These are phyloP conservation scores for Asterionellopsis glacialis DNA, from an alignment of 108 stramenopile species.

Conservation along the genomic window DNA sequence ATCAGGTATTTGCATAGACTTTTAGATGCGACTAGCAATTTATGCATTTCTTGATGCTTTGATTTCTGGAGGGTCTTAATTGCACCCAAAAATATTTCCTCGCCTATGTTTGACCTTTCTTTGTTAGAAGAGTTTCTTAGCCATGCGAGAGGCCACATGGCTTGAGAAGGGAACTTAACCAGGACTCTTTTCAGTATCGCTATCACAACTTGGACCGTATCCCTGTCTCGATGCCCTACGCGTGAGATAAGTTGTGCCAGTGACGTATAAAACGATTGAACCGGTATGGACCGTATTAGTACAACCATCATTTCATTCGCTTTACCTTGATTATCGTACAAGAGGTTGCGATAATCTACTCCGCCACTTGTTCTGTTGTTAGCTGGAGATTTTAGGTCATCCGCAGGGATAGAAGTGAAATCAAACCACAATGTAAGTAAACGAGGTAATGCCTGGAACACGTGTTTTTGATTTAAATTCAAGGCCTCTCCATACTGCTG, in stretches of 20 bases:
- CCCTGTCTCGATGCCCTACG: constrained; percentile 49
- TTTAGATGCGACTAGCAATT: constrained; percentile 45
- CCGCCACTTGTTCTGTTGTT: constrained; percentile 9
- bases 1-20: constrained; percentile 60
- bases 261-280: constrained; percentile 75
- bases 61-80: constrained; percentile 37
- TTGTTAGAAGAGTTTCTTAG: constrained; percentile 50
- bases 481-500: constrained; percentile 65
- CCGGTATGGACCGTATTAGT: constrained; percentile 47
- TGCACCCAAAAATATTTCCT: constrained; percentile 73
- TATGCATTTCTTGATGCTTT: constrained; percentile 32
- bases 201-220: constrained; percentile 55
- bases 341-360: constrained; percentile 1
- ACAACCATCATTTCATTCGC: constrained; percentile 57
- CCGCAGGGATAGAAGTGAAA: constrained; percentile 45
- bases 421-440: constrained; percentile 87
- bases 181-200: constrained; percentile 65
- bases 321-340: constrained; percentile 39
- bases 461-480: constrained; percentile 66
- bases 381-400: too few relatives aligned
- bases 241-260: constrained; percentile 80
- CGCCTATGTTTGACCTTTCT: constrained; percentile 52
- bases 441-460: constrained; percentile 84
- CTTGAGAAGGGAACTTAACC: constrained; percentile 68
- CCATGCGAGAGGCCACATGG: constrained; percentile 89